A percentile compares a stretch with the other conserved stretches of the same genome.
Evolutionary conservation across 768 basidiomycete genomes (phyloP).

Genomic region (Hypsizygus marmoreus): DNA sequence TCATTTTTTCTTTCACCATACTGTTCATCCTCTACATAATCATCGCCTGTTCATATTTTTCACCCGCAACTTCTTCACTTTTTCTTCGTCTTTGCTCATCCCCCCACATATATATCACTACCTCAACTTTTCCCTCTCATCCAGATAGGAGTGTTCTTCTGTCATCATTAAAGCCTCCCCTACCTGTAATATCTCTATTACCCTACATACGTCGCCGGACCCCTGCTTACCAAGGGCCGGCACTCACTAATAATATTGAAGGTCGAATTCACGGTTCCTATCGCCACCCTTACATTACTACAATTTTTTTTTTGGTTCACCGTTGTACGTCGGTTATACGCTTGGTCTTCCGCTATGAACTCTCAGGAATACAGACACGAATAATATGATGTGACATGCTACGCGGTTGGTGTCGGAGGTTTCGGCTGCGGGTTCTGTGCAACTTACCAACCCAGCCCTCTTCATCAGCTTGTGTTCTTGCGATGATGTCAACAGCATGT

Average conservation of each 20-base stretch:
- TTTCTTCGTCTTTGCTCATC: constrained; percentile 22
- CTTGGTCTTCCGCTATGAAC: constrained; percentile 3
- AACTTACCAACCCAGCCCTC: too few relatives aligned
- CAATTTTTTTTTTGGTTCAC: constrained; percentile 4
- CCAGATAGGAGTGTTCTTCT: constrained; percentile 10
- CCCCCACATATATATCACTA: constrained; percentile 20
- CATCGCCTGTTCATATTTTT: constrained; percentile 24
- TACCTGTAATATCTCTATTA: constrained; percentile 34
- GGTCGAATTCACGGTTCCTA: constrained; percentile 17
- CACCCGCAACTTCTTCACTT: too few relatives aligned
- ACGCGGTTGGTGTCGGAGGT: background rate
- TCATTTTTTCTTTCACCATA: constrained; percentile 16
- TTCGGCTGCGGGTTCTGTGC: too few relatives aligned
- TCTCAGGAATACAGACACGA: constrained; percentile 7
- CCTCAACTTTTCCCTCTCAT: constrained; percentile 10
- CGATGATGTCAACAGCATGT: too few relatives aligned
- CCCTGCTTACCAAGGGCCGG: constrained; percentile 18
- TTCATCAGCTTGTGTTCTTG: too few relatives aligned
- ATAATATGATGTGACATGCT: background rate
- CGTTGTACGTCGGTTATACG: constrained; percentile 20
- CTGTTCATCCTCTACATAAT: constrained; percentile 18
- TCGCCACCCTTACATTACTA: constrained; percentile 17
- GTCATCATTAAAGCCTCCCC: constrained; percentile 19
- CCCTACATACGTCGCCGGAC: constrained; percentile 27
- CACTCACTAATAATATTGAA: constrained; percentile 22